phyloP scores from a whole-genome alignment of 2,329 filamentous ascomycete genomes.

The Massarina eburnea region DNA sequence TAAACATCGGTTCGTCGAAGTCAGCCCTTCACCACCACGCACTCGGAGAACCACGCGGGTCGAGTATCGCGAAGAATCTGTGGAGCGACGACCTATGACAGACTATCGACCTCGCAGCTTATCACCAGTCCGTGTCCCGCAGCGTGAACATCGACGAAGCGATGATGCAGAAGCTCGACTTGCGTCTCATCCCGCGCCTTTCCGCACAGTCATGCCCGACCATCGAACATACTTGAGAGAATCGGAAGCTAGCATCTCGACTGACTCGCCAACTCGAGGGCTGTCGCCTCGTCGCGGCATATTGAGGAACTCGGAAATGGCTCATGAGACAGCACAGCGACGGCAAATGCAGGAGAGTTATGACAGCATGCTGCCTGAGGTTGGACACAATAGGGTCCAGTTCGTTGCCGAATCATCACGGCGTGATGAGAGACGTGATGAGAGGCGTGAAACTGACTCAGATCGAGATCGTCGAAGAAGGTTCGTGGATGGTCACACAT shows the following conservation, averaged over 20 bases:
- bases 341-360: constrained; percentile 22
- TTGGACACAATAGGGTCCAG: constrained; percentile 32
- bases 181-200: constrained; percentile 27
- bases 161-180: constrained; percentile 27
- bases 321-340: constrained; percentile 18
- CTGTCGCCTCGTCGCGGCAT: constrained; percentile 26
- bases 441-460: constrained; percentile 1
- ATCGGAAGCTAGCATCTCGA: constrained; percentile 22
- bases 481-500: constrained; percentile 6
- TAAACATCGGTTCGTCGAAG: constrained; percentile 25
- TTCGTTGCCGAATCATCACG: constrained; percentile 20
- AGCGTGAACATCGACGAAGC: constrained; percentile 7
- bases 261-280: constrained; percentile 10
- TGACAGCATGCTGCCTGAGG: constrained; percentile 32
- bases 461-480: constrained; percentile 2
- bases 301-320: constrained; percentile 20
- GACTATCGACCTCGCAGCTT: constrained; percentile 13
- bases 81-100: constrained; percentile 12
- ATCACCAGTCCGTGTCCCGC: constrained; percentile 10
- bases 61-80: constrained; percentile 18
- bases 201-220: constrained; percentile 21
- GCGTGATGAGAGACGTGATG: constrained; percentile 5
- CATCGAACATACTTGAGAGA: constrained; percentile 13
- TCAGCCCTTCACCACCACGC: constrained; percentile 27
- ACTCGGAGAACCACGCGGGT: constrained; percentile 14